Evolutionary conservation across 768 basidiomycete species (phyloP), one percentile per base, ranked within the genome.

Genomic region (Pleurotus tuoliensis): DNA sequence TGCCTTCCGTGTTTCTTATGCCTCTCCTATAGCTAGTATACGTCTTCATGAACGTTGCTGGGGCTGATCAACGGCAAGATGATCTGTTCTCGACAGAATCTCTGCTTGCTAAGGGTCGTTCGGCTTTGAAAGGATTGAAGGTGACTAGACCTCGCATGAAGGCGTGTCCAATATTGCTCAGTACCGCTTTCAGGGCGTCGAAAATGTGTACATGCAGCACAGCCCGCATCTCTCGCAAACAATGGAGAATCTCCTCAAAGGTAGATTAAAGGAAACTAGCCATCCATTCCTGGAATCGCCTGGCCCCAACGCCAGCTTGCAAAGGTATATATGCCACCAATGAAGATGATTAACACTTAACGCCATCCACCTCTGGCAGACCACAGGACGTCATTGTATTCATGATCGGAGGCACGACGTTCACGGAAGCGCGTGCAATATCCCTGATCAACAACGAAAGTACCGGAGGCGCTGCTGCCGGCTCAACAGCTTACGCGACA

Each of bases 121-220:
- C 92, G 27, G 97, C 95, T 0, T 69, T 99, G 63, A 98, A 98
- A 67, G 97, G 97, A 5, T 76, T 99, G 47, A 97, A 97, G 81
- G 93, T 92, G 55, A 30, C 72, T 61, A 18, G 9, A 11, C 11
- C 30, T 3, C 30, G 8, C 30, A 34, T 34, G 30, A 9, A 9
- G 24, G 30, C 11, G 11, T 34, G 30, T 34, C 7, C 30, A 34
- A 2, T 34, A 11, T 34, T 34, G 11, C 30, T 34, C 30, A 34
- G 30, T 9, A 34, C 30, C 8, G 8, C 30, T 34, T 34, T 11
- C 55, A 95, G 92, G 97, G 97, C 2, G 96, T 98, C 3, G 97
- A 99, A 72, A 99, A 99, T 64, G 95, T 98, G 13, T 99, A 98
- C 68, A 99, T 94, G 56, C 97, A 98, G 63, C 97, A 98, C 64